These are phyloP conservation scores for Ilex paraguariensis DNA, from an alignment of 305 asterid genomes.

Conservation along the genomic window DNA sequence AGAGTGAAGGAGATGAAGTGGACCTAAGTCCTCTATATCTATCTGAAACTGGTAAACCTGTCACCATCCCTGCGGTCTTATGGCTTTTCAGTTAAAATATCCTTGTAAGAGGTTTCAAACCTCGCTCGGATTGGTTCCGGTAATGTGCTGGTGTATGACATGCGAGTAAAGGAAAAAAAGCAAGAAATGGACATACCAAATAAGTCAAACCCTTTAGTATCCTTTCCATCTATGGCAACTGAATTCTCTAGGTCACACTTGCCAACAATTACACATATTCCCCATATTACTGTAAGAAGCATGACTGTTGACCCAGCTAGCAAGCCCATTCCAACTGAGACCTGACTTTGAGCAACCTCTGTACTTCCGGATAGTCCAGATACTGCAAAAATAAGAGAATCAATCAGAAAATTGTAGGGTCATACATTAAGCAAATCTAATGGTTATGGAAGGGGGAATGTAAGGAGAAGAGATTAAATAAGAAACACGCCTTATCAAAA, in stretches of 20 bases:
- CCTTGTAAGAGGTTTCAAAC: too few species aligned
- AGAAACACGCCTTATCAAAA: background rate
- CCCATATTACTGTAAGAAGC: slow-evolving; percentile 90
- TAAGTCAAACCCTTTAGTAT: slow-evolving; percentile 64
- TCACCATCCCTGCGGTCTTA: too few species aligned
- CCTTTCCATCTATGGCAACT: slow-evolving; percentile 47
- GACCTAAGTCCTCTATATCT: too few species aligned
- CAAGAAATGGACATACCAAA: slow-evolving; percentile 39
- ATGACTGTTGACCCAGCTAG: slow-evolving; percentile 94
- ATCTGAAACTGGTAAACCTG: too few species aligned
- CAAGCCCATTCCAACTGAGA: slow-evolving; percentile 93
- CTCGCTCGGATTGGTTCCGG: too few species aligned
- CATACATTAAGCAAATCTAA: background rate
- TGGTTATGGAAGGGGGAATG: background rate
- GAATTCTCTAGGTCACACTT: slow-evolving; percentile 64
- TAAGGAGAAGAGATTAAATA: background rate
- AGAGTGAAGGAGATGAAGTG: too few species aligned
- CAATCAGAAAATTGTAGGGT: background rate
- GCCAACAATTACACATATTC: slow-evolving; percentile 75
- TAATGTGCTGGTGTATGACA: too few species aligned
- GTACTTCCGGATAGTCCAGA: slow-evolving; percentile 75
- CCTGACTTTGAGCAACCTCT: slow-evolving; percentile 89
- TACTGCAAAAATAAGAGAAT: slow-evolving; percentile 7
- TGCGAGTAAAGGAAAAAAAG: too few species aligned
- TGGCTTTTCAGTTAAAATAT: too few species aligned